These are phyloP conservation scores for Phytopythium sindhum DNA, from an alignment of 352 stramenopile species.

Conservation along the genomic window DNA sequence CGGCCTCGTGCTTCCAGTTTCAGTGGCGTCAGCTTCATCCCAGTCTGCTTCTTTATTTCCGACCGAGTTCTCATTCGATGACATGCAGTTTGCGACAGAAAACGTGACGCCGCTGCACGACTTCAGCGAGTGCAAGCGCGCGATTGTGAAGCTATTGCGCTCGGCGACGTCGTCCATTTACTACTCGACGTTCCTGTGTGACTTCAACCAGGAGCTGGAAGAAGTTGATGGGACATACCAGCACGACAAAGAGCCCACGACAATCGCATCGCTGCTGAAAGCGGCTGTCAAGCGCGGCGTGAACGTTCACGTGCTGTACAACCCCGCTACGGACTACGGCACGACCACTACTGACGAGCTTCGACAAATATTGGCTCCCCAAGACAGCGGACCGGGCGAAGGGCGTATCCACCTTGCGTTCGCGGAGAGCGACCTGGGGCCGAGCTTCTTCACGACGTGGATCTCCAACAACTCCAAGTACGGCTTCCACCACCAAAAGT, in stretches of 20 bases:
- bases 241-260: slow-evolving; percentile 25
- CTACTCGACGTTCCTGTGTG: slow-evolving; percentile 82
- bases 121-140: slow-evolving; percentile 62
- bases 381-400: not conserved
- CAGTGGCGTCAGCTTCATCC: slow-evolving; percentile 8
- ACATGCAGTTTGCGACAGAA: slow-evolving; percentile 53
- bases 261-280: slow-evolving; percentile 60
- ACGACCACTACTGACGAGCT: slow-evolving; percentile 53
- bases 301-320: slow-evolving; percentile 69
- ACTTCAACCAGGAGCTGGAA: slow-evolving; percentile 57
- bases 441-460: slow-evolving; percentile 30
- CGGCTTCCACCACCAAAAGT: slow-evolving; percentile 83
- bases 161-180: slow-evolving; percentile 58
- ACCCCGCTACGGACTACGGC: slow-evolving; percentile 69
- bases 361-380: slow-evolving; percentile 33
- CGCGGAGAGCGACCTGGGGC: slow-evolving; percentile 65
- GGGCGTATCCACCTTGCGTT: slow-evolving; percentile 47
- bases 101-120: slow-evolving; percentile 44
- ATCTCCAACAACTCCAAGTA: slow-evolving; percentile 82
- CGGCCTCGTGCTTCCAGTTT: not conserved
- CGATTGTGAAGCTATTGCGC: slow-evolving; percentile 53
- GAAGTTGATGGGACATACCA: slow-evolving; percentile 1
- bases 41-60: slow-evolving; percentile 9
- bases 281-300: slow-evolving; percentile 59
- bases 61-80: slow-evolving; percentile 53